phyloP scores from a whole-genome alignment of 1,284 basidiomycete genomes.

The Flammula alnicola region DNA sequence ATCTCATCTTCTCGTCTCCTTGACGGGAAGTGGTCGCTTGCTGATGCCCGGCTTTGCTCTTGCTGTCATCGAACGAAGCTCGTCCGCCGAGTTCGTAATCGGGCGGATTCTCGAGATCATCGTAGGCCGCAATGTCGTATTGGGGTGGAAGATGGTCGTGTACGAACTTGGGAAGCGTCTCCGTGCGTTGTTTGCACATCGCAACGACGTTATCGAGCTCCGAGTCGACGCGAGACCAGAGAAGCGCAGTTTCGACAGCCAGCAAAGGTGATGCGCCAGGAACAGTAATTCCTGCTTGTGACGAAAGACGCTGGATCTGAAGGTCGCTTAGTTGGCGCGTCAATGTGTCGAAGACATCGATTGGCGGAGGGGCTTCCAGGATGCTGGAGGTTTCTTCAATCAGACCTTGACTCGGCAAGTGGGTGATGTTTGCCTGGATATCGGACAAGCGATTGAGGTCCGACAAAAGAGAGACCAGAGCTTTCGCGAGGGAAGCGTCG shows the following conservation, averaged over 20 bases:
- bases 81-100: constrained; percentile 55
- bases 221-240: constrained; percentile 77
- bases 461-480: constrained; percentile 68
- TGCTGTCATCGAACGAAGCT: constrained; percentile 39
- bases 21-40: constrained; percentile 20
- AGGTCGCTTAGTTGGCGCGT: constrained; percentile 72
- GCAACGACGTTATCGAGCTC: constrained; percentile 71
- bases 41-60: constrained; percentile 31
- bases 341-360: constrained; percentile 62
- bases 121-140: constrained; percentile 50
- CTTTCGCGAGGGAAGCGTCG: constrained; percentile 65
- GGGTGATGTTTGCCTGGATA: constrained; percentile 33
- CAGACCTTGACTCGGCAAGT: constrained; percentile 20
- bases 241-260: constrained; percentile 64
- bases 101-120: constrained; percentile 54
- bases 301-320: constrained; percentile 55
- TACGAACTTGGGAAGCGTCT: constrained; percentile 35
- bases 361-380: constrained; percentile 33
- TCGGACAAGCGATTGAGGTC: constrained; percentile 66
- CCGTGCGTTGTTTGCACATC: constrained; percentile 65
- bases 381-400: constrained; percentile 25
- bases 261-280: constrained; percentile 50
- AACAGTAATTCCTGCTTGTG: constrained; percentile 37
- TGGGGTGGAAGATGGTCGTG: constrained; percentile 64
- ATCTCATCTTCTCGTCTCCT: constrained; percentile 68